Evolutionary conservation across 495 filamentous ascomycete species (phyloP), one percentile per base, ranked within the genome.

Genomic region (Parathielavia appendiculata): DNA sequence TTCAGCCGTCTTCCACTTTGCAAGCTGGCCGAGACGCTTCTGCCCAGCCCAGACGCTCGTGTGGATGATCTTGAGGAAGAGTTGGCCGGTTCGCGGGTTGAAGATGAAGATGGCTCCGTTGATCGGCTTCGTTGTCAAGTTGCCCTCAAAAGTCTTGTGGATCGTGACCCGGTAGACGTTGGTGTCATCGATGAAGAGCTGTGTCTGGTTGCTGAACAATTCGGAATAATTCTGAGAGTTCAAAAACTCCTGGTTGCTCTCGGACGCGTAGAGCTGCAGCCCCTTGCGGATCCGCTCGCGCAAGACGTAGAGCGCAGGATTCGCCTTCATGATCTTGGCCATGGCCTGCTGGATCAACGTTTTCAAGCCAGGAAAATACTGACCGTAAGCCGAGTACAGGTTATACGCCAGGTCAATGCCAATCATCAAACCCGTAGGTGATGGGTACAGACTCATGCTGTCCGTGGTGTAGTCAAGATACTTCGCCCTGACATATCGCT

Each of bases 81-180:
- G 75, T 66, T 99, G 95, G 35, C 95, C 95, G 61, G 95, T 97
- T 47, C 95, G 85, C 17, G 95, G 95, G 68, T 97, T 99, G 84
- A 99, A 96, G 74, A 99, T 97, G 78, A 99, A 97, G 68, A 99
- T 99, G 36, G 95, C 95, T 68, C 95, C 95, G 73, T 99, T 99
- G 77, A 99, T 99, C 20, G 95, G 95, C 75, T 99, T 99, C 0
- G 95, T 99, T 2, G 95, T 99, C 79, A 99, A 77, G 66, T 99
- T 99, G 62, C 95, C 95, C 71, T 99, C 95, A 62, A 99, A 99
- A 0, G 95, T 99, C 82, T 99, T 99, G 81, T 99, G 95, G 48
- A 99, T 97, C 1, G 95, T 97, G 62, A 99, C 95, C 73, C 95
- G 93, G 67, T 99, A 99, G 54, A 97, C 95, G 64, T 99, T 99